Percentiles rank a stretch among this genome's conserved stretches.
Evolutionary conservation across 2,329 filamentous ascomycete genomes (phyloP).

Genomic region (Colletotrichum lentis): DNA sequence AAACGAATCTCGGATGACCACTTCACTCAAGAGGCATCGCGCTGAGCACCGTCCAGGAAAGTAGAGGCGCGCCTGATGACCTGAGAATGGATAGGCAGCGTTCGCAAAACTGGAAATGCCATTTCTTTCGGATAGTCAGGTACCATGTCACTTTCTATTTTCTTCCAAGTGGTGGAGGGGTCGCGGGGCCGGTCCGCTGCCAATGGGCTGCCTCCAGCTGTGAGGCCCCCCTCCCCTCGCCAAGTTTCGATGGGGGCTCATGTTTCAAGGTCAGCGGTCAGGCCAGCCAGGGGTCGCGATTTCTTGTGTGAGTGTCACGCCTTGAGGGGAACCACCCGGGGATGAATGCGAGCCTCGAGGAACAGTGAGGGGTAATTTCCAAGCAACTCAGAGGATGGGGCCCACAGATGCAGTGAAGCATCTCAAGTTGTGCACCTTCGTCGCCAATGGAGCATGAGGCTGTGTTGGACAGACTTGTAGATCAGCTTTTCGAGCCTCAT

Average conservation of each 20-base stretch:
- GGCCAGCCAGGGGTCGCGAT: conserved; percentile 3
- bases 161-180: conserved; percentile 11
- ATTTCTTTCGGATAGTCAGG: background rate
- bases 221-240: background rate
- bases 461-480: background rate
- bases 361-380: background rate
- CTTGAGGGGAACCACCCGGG: background rate
- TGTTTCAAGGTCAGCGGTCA: conserved; percentile 38
- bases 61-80: background rate
- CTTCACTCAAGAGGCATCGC: background rate
- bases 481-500: background rate
- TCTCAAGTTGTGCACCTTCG: background rate
- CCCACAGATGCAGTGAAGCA: background rate
- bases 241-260: conserved; percentile 26
- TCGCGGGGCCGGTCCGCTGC: conserved; percentile 30
- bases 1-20: conserved; percentile 2
- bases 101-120: background rate
- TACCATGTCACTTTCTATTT: background rate
- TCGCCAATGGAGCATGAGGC: background rate
- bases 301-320: conserved; percentile 9
- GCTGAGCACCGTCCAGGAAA: conserved; percentile 1
- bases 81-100: background rate
- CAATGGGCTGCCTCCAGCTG: conserved; percentile 29
- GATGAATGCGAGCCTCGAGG: background rate
- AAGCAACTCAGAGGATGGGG: background rate